Evolutionary conservation across 139 green algal species (phyloP).

Genomic region (Chlamydomonas incerta): DNA sequence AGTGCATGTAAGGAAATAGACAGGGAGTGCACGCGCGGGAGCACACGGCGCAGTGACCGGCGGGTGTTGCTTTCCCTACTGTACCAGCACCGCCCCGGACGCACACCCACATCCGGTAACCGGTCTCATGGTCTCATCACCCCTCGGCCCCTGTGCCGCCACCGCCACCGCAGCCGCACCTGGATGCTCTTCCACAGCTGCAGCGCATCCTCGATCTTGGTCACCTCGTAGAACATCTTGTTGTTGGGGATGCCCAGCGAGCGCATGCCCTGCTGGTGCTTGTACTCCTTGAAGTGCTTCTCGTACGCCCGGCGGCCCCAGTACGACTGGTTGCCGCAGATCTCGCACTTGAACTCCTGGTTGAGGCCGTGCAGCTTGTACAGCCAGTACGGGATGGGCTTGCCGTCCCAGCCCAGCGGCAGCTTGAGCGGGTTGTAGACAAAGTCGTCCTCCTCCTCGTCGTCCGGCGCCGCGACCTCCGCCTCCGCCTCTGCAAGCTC

Average conservation of each 20-base stretch:
- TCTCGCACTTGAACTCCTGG: conserved; percentile 92
- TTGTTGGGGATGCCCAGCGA: conserved; percentile 97
- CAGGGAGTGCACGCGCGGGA: too few species aligned
- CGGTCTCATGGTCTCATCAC: too few species aligned
- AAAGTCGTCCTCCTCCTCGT: conserved; percentile 89
- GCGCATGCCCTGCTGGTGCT: conserved; percentile 93
- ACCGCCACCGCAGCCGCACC: conserved; percentile 16
- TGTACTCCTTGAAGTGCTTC: conserved; percentile 96
- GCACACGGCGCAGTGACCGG: too few species aligned
- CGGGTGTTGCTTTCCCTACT: too few species aligned
- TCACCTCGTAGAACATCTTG: conserved; percentile 94
- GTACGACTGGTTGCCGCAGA: conserved; percentile 95
- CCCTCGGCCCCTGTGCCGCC: background rate
- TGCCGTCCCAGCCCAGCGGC: conserved; percentile 98
- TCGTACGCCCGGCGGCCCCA: conserved; percentile 97
- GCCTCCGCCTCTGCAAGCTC: conserved; percentile 70
- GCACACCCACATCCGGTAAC: too few species aligned
- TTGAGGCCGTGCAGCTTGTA: conserved; percentile 99
- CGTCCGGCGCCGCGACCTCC: conserved; percentile 53
- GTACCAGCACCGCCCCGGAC: too few species aligned
- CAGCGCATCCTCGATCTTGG: conserved; percentile 89
- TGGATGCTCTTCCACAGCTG: conserved; percentile 88
- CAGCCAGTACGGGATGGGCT: conserved; percentile 99
- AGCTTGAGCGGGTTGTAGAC: conserved; percentile 99
- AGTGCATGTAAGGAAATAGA: too few species aligned